Base-by-base conservation (phyloP, 1,284 basidiomycete genomes). In the Irpex lacteus region DNA sequence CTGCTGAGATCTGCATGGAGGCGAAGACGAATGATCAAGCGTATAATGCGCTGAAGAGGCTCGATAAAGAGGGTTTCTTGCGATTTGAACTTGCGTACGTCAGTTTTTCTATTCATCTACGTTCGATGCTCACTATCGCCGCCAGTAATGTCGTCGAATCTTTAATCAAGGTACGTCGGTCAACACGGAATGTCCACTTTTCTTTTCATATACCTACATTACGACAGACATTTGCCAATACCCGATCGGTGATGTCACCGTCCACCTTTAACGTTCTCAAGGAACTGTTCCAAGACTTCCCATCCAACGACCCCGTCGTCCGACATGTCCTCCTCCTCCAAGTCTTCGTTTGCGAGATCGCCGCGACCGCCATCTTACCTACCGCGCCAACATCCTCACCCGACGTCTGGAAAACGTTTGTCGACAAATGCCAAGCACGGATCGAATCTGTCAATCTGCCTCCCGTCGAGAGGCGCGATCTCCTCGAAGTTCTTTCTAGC, bases 1-100 rank as follows among this genome's bases (percentile, higher is more conserved):
- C 90, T 1, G 89, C 86, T 3, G 90, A 92, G 73, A 82, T 91
- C 34, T 90, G 89, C 71, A 89, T 92, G 87, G 90, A 92, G 73
- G 84, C 86, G 18, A 87, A 86, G 74, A 74, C 78, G 11, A 92
- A 92, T 65, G 85, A 87, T 61, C 75, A 82, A 5, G 89, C 84
- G 11, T 92, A 90, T 73, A 74, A 75, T 40, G 90, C 88, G 37
- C 76, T 92, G 60, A 89, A 88, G 73, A 77, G 77, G 63, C 78
- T 92, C 50, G 84, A 90, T 73, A 83, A 84, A 66, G 78, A 82
- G 36, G 85, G 86, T 4, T 78, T 83, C 61, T 79, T 92, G 18
- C 80, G 81, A 13, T 92, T 91, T 70, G 70, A 73, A 59, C 61
- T 89, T 50, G 72, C 80, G 88, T 88, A 71, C 65, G 80, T 77